Percentiles rank a stretch among this genome's conserved stretches.
Evolutionary conservation across 257 asterid genomes (phyloP).

Genomic region (Solanum gandarillasii): DNA sequence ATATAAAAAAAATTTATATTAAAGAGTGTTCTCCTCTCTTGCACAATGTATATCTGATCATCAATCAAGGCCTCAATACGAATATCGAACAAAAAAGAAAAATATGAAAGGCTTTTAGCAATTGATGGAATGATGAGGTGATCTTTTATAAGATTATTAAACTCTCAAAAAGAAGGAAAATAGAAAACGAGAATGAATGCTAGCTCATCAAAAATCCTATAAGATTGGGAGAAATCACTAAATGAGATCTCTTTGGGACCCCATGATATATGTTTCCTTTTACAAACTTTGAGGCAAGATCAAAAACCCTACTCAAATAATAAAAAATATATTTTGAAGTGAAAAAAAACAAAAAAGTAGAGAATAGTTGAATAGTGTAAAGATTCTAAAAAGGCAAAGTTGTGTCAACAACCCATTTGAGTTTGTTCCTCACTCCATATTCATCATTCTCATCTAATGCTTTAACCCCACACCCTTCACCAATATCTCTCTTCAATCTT

Average conservation of each 20-base stretch:
- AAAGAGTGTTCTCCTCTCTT: background rate
- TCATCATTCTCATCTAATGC: conserved; percentile 30
- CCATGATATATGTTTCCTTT: conserved; percentile 5
- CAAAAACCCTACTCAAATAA: conserved; percentile 9
- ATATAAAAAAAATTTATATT: background rate
- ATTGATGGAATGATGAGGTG: background rate
- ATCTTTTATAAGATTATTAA: background rate
- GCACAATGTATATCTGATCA: accelerated
- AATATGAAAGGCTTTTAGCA: background rate
- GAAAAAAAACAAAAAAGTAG: background rate
- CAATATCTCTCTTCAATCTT: background rate
- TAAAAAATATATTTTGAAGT: background rate
- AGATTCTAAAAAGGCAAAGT: background rate
- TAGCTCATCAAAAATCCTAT: background rate
- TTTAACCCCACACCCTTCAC: conserved; percentile 19
- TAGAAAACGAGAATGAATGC: background rate
- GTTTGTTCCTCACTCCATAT: conserved; percentile 23
- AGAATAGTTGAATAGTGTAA: background rate
- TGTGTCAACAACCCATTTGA: conserved; percentile 37
- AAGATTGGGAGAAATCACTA: background rate
- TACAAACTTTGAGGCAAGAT: conserved; percentile 46
- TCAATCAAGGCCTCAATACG: background rate
- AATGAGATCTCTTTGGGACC: background rate
- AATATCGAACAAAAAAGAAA: background rate
- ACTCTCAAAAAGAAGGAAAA: background rate